phyloP scores from a whole-genome alignment of 495 filamentous ascomycete species.

The Penicillium bovifimosum region DNA sequence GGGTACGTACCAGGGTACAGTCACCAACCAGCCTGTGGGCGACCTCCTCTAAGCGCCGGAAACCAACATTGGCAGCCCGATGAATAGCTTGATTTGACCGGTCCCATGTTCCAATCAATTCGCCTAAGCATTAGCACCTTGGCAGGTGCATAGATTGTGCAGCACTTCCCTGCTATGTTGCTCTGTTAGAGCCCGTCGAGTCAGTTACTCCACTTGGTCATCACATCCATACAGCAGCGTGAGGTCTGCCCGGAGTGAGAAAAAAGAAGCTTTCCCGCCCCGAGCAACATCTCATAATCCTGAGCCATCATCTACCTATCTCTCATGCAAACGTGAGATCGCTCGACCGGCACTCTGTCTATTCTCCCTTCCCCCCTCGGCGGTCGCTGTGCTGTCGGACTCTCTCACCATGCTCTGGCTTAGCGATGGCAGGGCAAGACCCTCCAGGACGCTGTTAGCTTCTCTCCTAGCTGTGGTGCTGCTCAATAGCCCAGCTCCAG shows the following conservation, averaged over 20 bases:
- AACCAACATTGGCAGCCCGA: not conserved
- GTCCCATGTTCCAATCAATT: constrained; percentile 4
- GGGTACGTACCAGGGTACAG: not conserved
- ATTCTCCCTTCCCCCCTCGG: not conserved
- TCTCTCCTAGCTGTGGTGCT: constrained; percentile 11
- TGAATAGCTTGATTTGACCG: constrained; percentile 21
- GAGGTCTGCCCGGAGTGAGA: constrained; percentile 17
- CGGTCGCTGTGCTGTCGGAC: constrained; percentile 3
- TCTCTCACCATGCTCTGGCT: constrained; percentile 12
- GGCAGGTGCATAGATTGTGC: constrained; percentile 9
- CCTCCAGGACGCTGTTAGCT: constrained; percentile 8
- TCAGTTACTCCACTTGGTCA: constrained; percentile 12
- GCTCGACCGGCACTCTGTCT: constrained; percentile 12
- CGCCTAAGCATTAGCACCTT: constrained; percentile 1
- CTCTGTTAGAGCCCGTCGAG: not conserved
- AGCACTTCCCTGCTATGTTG: constrained; percentile 3
- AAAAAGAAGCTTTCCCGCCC: constrained; percentile 27
- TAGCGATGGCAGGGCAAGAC: not conserved
- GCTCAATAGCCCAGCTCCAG: constrained; percentile 17
- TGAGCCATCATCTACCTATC: constrained; percentile 3
- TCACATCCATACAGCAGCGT: constrained; percentile 11
- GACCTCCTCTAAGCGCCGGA: constrained; percentile 24
- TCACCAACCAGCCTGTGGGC: constrained; percentile 13
- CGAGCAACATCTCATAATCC: not conserved
- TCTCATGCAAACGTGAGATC: constrained; percentile 22